These are phyloP conservation scores for Canariomyces notabilis DNA, from an alignment of 2,329 filamentous ascomycete species.

Conservation along the genomic window DNA sequence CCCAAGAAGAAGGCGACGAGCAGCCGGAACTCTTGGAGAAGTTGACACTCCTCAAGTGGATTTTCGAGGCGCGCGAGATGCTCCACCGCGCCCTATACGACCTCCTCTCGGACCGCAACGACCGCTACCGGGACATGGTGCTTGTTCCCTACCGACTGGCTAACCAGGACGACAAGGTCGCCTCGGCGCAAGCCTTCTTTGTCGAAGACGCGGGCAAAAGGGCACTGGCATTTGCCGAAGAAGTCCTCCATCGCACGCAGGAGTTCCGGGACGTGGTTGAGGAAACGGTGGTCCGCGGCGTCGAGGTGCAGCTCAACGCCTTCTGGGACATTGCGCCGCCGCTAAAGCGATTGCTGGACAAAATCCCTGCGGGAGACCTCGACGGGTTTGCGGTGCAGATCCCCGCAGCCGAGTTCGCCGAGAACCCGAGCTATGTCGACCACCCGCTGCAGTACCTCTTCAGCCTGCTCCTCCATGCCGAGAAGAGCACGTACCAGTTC, in stretches of 20 bases:
- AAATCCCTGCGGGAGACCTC: constrained; percentile 59
- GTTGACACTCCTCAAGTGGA: constrained; percentile 90
- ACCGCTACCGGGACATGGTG: constrained; percentile 80
- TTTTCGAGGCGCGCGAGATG: constrained; percentile 88
- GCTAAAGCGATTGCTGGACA: constrained; percentile 71
- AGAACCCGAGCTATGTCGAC: constrained; percentile 75
- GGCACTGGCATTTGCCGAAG: constrained; percentile 63
- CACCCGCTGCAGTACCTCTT: constrained; percentile 90
- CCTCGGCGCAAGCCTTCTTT: constrained; percentile 78
- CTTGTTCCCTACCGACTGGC: constrained; percentile 70
- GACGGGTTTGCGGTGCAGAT: constrained; percentile 67
- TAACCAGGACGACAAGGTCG: constrained; percentile 72
- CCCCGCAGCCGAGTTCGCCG: constrained; percentile 70
- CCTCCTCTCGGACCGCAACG: constrained; percentile 76
- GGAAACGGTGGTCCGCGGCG: constrained; percentile 77
- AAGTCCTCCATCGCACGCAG: constrained; percentile 66
- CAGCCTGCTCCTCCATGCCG: constrained; percentile 75
- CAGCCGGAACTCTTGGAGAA: constrained; percentile 91
- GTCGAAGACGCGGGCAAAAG: constrained; percentile 69
- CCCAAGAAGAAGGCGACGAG: constrained; percentile 93
- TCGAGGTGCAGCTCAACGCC: constrained; percentile 84
- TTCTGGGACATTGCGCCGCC: constrained; percentile 98
- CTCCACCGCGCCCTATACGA: constrained; percentile 83
- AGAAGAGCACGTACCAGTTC: constrained; percentile 93
- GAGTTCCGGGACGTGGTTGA: constrained; percentile 77